Conservation (phyloP, 2,329 filamentous ascomycete species). For the Aspergillus quadrilineatus region DNA sequence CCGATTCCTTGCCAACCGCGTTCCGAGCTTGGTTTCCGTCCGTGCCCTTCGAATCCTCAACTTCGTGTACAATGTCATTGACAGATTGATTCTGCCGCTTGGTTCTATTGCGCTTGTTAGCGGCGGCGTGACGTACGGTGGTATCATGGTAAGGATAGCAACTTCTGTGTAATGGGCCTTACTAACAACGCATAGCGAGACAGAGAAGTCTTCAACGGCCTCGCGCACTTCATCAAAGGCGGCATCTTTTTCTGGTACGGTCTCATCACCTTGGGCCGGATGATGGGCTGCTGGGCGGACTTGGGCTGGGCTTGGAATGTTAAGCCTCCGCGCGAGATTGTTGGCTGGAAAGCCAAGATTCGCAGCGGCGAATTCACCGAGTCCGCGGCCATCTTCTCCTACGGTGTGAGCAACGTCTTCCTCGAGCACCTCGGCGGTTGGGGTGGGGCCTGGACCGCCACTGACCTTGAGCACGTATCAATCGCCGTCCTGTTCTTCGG, state of each 20-base stretch:
- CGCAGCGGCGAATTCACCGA: conserved; percentile 87
- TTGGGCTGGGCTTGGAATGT: conserved; percentile 96
- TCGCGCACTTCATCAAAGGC: conserved; percentile 93
- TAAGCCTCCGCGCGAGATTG: conserved; percentile 60
- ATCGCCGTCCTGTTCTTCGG: conserved; percentile 94
- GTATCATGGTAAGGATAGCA: conserved; percentile 71
- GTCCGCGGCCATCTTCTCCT: conserved; percentile 84
- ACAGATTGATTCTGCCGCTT: conserved; percentile 74
- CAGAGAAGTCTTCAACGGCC: conserved; percentile 70
- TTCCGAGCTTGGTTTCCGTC: conserved; percentile 57
- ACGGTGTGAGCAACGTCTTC: conserved; percentile 87
- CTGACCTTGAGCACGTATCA: conserved; percentile 86
- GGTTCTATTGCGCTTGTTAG: conserved; percentile 72
- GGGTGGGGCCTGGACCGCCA: conserved; percentile 69
- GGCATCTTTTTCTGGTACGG: conserved; percentile 95
- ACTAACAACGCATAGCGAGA: conserved; percentile 56
- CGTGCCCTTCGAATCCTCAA: conserved; percentile 59
- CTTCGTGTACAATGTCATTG: conserved; percentile 65
- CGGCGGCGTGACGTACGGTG: conserved; percentile 73
- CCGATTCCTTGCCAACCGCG: conserved; percentile 53
- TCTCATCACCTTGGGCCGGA: conserved; percentile 79
- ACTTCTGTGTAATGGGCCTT: background rate
- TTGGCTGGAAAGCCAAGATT: conserved; percentile 60
- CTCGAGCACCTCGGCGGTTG: conserved; percentile 79
- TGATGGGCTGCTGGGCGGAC: conserved; percentile 86